phyloP scores from a whole-genome alignment of 805 yeast species.

The Isabelozyma heimii region DNA sequence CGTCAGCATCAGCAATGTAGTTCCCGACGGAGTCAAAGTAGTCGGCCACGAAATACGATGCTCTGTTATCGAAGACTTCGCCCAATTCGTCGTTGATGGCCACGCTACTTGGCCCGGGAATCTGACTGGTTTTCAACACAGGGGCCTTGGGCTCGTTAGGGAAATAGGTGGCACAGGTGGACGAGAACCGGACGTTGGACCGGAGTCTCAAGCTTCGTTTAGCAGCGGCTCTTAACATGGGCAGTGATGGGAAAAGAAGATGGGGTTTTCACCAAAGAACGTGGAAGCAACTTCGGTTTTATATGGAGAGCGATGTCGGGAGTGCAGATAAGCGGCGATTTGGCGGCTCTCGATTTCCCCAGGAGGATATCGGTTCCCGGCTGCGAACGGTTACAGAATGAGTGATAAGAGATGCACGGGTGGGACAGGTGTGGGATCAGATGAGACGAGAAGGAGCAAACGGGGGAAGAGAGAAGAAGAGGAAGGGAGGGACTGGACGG shows the following conservation, averaged over 20 bases:
- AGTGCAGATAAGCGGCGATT: not conserved
- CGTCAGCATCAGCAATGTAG: conserved; percentile 42
- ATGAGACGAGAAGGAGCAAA: no score
- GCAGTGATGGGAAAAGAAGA: not conserved
- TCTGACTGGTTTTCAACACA: conserved; percentile 19
- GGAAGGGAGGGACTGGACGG: no score
- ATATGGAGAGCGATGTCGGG: not conserved
- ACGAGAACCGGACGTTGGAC: conserved; percentile 1
- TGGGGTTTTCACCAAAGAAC: not conserved
- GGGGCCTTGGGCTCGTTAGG: conserved; percentile 38
- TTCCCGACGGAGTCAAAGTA: conserved; percentile 38
- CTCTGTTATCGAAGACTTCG: conserved; percentile 38
- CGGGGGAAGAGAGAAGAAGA: no score
- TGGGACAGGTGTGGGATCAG: no score
- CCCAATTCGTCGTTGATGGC: conserved; percentile 34
- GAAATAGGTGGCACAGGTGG: conserved; percentile 26
- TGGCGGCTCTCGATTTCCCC: not conserved
- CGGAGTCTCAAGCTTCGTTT: not conserved
- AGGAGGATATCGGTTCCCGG: not conserved
- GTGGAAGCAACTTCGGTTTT: not conserved
- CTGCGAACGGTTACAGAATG: not conserved
- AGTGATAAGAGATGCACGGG: not conserved
- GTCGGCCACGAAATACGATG: conserved; percentile 41
- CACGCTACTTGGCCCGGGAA: conserved; percentile 39
- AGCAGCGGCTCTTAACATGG: not conserved